Evolutionary conservation across 257 asterid genomes (phyloP).

Genomic region (Anisodus acutangulus): DNA sequence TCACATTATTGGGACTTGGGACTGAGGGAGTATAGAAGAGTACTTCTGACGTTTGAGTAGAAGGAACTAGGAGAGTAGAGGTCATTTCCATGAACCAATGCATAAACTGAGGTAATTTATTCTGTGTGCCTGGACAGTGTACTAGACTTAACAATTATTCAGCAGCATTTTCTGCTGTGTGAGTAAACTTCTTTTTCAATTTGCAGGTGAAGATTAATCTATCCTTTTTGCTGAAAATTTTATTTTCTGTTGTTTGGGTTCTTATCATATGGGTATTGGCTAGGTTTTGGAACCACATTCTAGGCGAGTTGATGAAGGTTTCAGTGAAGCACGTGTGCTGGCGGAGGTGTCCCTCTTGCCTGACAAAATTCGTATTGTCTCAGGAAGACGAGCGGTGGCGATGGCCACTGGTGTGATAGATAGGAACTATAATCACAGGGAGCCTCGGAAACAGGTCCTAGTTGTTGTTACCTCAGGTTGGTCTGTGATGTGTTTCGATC

Average conservation of each 20-base stretch:
- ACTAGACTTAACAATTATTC: background rate
- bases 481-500: conserved; percentile 98
- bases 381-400: conserved; percentile 97
- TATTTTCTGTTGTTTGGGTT: background rate
- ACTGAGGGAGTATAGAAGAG: background rate
- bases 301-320: conserved; percentile 93
- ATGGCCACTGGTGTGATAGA: conserved; percentile 95
- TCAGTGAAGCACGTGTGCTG: conserved; percentile 86
- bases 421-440: conserved; percentile 63
- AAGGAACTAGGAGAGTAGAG: conserved; percentile 5
- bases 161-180: background rate
- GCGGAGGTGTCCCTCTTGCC: conserved; percentile 86
- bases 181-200: background rate
- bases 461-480: conserved; percentile 97
- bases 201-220: background rate
- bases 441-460: conserved; percentile 80
- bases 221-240: background rate
- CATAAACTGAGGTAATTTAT: background rate
- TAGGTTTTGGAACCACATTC: conserved; percentile 90
- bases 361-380: conserved; percentile 80
- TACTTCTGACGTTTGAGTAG: background rate
- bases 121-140: background rate
- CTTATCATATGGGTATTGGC: conserved; percentile 29
- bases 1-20: no score
- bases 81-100: background rate